Base-by-base conservation (phyloP, 805 yeast genomes). In the Diddensiella transvaalensis region DNA sequence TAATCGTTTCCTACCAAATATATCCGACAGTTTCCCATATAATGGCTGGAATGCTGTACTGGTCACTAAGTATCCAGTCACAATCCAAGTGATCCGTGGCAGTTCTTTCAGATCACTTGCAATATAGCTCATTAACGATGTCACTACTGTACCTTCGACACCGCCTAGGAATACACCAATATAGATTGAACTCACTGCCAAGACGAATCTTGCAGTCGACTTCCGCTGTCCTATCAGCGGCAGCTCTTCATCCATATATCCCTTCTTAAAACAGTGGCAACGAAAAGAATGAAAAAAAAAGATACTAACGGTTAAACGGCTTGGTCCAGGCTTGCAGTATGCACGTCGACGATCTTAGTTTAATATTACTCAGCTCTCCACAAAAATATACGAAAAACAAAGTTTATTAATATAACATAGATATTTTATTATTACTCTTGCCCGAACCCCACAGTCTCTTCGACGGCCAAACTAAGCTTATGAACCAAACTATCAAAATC, bases 401-500 rank as follows among this genome's bases (percentile, higher is more conserved):
- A 26, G 32, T 8, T 13, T 8, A 26, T 26, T 8, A 26, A 26
- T 26, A 13, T 26, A 26, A 8, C 11, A 26, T 8, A 26, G 8
- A 26, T 26, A 26, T 26, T 26, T 8, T 26, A 26, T 26, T 17
- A 22, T 26, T 73, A 91, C 75, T 93, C 99, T 73, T 93, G 98
- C 51, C 99, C 99, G 66, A 93, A 93, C 42, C 99, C 99, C 65
- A 93, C 93, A 13, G 99, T 93, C 72, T 93, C 98, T 69, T 93
- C 99, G 35, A 93, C 98, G 24, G 99, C 99, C 67, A 91, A 76
- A 30, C 95, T 85, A 61, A 93, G 77, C 69, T 93, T 93, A 70
- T 88, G 93, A 63, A 81, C 87, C 76, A 93, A 71, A 46, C 86
- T 75, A 46, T 85, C 96, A 66, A 78, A 87, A 63, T 85, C 90